These are phyloP conservation scores for Colletotrichum falcatum DNA, from an alignment of 2,329 filamentous ascomycete genomes.

Conservation along the genomic window DNA sequence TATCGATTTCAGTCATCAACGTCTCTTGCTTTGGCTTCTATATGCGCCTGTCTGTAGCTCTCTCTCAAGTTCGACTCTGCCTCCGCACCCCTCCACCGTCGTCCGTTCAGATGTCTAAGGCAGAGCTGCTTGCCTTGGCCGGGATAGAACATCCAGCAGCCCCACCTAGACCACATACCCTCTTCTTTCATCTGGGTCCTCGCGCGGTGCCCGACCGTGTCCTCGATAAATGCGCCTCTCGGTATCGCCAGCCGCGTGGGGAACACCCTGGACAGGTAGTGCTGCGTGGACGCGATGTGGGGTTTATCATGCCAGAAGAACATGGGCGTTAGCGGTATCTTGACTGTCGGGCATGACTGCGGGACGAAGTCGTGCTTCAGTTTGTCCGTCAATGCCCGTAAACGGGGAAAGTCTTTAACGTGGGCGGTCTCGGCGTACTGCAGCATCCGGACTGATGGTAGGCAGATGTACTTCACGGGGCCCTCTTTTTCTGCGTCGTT, in stretches of 20 bases:
- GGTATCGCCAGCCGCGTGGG: conserved; percentile 61
- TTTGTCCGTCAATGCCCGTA: conserved; percentile 55
- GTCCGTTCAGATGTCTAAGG: conserved; percentile 62
- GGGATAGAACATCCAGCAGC: conserved; percentile 67
- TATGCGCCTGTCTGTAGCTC: background rate
- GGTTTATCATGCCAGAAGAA: conserved; percentile 72
- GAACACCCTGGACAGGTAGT: conserved; percentile 64
- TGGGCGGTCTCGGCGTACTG: conserved; percentile 62
- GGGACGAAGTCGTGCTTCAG: conserved; percentile 56
- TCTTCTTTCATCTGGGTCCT: conserved; percentile 66
- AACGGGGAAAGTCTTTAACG: conserved; percentile 55
- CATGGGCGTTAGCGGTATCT: conserved; percentile 63
- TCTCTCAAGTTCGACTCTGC: conserved; percentile 43
- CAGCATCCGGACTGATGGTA: conserved; percentile 64
- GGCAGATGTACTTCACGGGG: conserved; percentile 65
- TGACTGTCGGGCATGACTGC: conserved; percentile 21
- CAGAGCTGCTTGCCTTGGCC: conserved; percentile 59
- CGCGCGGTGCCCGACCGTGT: conserved; percentile 66
- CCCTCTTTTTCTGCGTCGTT: conserved; percentile 45
- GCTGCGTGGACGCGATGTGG: conserved; percentile 60
- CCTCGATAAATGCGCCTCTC: conserved; percentile 67
- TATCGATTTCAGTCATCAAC: background rate
- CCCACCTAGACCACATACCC: conserved; percentile 64
- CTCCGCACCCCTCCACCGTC: conserved; percentile 61
- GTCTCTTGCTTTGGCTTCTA: background rate